Base-by-base conservation (phyloP, 148 eudicot species). In the Chenopodium quinoa region DNA sequence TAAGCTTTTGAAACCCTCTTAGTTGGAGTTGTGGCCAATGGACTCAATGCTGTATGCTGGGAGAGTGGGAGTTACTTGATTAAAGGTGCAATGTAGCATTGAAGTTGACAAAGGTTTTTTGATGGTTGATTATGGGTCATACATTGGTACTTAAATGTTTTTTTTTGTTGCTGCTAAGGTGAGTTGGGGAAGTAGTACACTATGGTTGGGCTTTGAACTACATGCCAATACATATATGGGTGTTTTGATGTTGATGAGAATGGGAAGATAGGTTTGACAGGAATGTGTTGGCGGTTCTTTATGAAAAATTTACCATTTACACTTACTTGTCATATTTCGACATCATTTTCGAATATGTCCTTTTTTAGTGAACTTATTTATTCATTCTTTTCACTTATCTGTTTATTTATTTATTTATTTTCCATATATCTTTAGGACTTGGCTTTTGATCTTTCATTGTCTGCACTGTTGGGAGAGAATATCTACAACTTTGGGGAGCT, bases 401-500 rank as follows among this genome's bases (percentile, higher is more conserved):
- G 6, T 40, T 40, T 40, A 40, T 22, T 40, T 34, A 37, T 5
- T 37, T 37, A 37, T 40, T 40, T 40, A 5, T 71, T 11, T n/a
- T 12, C 1, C 9, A 37, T 22, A 47, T 11, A 22, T n/a, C 17
- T 27, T 5, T 68, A 96, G 99, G 99, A 95, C 75, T 84, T 95
- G 93, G 97, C 99, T 47, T 95, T 92, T 86, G 97, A 95, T 83
- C 84, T 95, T 19, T 93, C 97, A n/a, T 86, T 95, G 22, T 91
- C 97, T 75, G 97, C 97, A 16, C 78, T 95, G 80, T 83, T 95
- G 88, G 97, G 97, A 80, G 99, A 95, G 52, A 93, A 95, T 88
- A 92, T 96, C 78, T 96, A 96, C 92, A 96, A 96, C 87, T 96
- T 93, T 83, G 98, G 98, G 44, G 99, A 96, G 88, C 91, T 96